phyloP scores from a whole-genome alignment of 108 stramenopile species.

The Nitzschia sp. region DNA sequence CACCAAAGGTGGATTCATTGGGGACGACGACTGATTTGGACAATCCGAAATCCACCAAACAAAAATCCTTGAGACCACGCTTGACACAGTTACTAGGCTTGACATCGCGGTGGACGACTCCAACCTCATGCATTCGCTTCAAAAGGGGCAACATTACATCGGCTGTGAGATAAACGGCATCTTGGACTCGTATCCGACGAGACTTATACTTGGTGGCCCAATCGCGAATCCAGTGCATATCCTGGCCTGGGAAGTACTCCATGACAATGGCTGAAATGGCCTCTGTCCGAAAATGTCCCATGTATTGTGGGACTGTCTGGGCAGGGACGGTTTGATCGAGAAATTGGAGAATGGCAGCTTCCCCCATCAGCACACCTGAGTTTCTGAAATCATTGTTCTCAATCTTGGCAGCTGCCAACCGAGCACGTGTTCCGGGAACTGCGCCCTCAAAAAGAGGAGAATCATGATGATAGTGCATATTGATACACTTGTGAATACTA shows the following conservation, averaged over 20 bases:
- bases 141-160: constrained; percentile 77
- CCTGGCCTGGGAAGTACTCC: constrained; percentile 82
- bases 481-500: constrained; percentile 83
- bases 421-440: constrained; percentile 14
- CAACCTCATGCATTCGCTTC: constrained; percentile 73
- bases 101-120: constrained; percentile 84
- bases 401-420: constrained; percentile 81
- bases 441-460: constrained; percentile 1
- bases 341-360: constrained; percentile 72
- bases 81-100: constrained; percentile 80
- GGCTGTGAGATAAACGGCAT: constrained; percentile 78
- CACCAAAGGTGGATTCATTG: constrained; percentile 55
- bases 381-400: constrained; percentile 73
- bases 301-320: constrained; percentile 66
- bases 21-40: constrained; percentile 83
- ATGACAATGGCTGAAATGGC: constrained; percentile 69
- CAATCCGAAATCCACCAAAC: constrained; percentile 83
- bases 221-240: constrained; percentile 80
- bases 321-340: constrained; percentile 45
- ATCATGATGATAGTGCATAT: constrained; percentile 51
- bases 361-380: constrained; percentile 79
- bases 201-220: constrained; percentile 24
- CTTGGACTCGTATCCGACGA: constrained; percentile 55
- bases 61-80: constrained; percentile 37
- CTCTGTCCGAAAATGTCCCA: constrained; percentile 53